Evolutionary conservation across 1,139 yeast species (phyloP).

Genomic region (Suhomyces chickasaworum): DNA sequence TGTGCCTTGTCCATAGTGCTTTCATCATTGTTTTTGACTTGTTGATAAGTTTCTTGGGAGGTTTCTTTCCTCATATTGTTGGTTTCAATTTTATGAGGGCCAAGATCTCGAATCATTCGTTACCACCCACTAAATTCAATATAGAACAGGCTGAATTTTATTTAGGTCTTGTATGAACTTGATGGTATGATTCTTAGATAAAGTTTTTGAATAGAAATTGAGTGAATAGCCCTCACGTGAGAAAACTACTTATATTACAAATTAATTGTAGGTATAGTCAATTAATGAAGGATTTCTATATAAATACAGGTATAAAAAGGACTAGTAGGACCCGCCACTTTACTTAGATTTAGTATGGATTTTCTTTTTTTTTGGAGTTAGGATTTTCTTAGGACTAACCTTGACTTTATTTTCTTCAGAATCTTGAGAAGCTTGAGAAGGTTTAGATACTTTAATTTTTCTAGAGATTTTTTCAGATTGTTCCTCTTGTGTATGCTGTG

Average conservation of each 20-base stretch:
- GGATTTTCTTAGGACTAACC: neutral
- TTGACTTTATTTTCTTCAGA: neutral
- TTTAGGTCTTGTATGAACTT: too few species aligned
- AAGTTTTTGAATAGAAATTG: too few species aligned
- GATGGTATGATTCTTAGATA: too few species aligned
- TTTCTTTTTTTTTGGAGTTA: conserved; percentile 4
- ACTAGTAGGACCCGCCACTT: conserved; percentile 4
- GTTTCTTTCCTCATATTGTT: neutral
- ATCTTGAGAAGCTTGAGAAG: neutral
- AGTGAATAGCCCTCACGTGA: too few species aligned
- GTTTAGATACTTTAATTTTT: neutral
- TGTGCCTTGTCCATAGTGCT: neutral
- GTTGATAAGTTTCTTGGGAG: neutral
- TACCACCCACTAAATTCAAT: neutral
- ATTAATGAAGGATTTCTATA: neutral
- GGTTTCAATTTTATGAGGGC: neutral
- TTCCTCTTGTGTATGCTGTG: neutral
- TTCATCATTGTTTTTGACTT: neutral
- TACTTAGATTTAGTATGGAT: neutral
- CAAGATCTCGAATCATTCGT: neutral
- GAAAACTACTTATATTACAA: too few species aligned
- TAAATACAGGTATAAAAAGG: neutral
- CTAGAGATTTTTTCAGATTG: neutral
- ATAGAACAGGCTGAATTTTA: neutral
- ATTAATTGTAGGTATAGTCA: neutral